Percentiles rank a stretch among this genome's conserved stretches.
Evolutionary conservation across 805 yeast genomes (phyloP).

Genomic region (Kodamaea kaohsiungensis): DNA sequence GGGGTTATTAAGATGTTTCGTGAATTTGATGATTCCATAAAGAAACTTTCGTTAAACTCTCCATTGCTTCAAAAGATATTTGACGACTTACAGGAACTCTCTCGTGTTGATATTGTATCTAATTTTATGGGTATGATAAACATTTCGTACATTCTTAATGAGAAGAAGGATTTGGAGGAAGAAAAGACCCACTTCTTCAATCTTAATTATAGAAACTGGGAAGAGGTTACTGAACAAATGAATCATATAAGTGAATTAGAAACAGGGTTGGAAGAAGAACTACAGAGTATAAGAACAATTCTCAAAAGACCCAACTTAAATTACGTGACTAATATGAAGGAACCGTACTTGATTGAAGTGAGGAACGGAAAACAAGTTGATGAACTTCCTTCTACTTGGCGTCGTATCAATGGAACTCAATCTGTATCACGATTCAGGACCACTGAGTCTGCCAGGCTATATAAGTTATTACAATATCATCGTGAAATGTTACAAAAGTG

Average conservation of each 20-base stretch:
- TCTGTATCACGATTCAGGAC: constrained; percentile 73
- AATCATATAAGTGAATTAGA: constrained; percentile 47
- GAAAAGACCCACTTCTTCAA: constrained; percentile 49
- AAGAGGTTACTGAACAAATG: constrained; percentile 37
- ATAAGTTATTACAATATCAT: constrained; percentile 58
- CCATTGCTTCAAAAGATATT: constrained; percentile 40
- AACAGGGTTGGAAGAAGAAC: constrained; percentile 49
- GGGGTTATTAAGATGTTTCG: constrained; percentile 26
- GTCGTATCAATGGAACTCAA: constrained; percentile 69
- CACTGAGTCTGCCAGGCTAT: constrained; percentile 52
- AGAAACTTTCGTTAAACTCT: constrained; percentile 32
- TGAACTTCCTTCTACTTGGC: constrained; percentile 72
- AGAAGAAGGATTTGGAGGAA: constrained; percentile 45
- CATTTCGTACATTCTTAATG: constrained; percentile 33
- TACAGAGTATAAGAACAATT: constrained; percentile 44
- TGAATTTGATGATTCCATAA: constrained; percentile 40
- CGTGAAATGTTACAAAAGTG: constrained; percentile 51
- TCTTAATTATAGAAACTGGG: constrained; percentile 33
- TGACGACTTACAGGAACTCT: constrained; percentile 33
- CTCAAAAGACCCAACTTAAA: constrained; percentile 59
- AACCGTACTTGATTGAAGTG: constrained; percentile 77
- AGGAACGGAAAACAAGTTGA: constrained; percentile 55
- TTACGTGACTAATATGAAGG: constrained; percentile 58
- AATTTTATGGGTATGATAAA: constrained; percentile 52
- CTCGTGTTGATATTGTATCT: constrained; percentile 31